phyloP scores from a whole-genome alignment of 2,329 filamentous ascomycete genomes.

The Fusarium sp. region DNA sequence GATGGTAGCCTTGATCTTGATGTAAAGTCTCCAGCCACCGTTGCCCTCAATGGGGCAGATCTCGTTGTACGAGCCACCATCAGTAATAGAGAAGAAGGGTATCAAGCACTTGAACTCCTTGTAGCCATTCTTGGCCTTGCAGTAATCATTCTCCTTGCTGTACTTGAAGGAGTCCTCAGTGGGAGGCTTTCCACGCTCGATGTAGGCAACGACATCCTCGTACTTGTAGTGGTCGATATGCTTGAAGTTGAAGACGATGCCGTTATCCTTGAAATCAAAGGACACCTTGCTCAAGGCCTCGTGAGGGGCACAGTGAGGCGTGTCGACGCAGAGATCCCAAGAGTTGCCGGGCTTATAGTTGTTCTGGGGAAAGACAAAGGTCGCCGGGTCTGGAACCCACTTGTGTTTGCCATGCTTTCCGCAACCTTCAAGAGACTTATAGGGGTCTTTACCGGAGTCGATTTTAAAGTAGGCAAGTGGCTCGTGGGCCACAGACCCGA shows the following conservation, averaged over 20 bases:
- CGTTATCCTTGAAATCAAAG: conserved; percentile 48
- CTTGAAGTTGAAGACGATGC: conserved; percentile 44
- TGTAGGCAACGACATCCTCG: conserved; percentile 45
- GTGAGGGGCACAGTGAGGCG: conserved; percentile 39
- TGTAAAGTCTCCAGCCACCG: conserved; percentile 49
- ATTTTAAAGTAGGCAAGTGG: conserved; percentile 44
- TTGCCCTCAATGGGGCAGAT: conserved; percentile 46
- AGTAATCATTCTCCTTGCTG: conserved; percentile 44
- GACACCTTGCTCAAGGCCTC: conserved; percentile 43
- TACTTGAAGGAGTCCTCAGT: conserved; percentile 41
- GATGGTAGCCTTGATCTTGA: conserved; percentile 46
- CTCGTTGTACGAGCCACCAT: conserved; percentile 43
- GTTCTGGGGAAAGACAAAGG: conserved; percentile 45
- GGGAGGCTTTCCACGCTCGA: conserved; percentile 43
- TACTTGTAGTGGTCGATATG: conserved; percentile 47
- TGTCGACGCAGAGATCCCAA: conserved; percentile 46
- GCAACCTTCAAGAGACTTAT: conserved; percentile 40
- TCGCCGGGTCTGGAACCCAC: conserved; percentile 46
- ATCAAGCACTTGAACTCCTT: conserved; percentile 47
- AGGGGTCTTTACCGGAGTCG: conserved; percentile 18
- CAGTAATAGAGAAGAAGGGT: conserved; percentile 45
- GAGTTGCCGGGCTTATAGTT: conserved; percentile 38
- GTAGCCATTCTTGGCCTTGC: conserved; percentile 36
- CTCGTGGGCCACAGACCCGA: conserved; percentile 44
- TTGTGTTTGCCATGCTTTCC: conserved; percentile 43